A percentile compares a stretch with the other conserved stretches of the same genome.
Conservation (phyloP, 2,329 filamentous ascomycete species). For the Pleochaeta shiraiana region DNA sequence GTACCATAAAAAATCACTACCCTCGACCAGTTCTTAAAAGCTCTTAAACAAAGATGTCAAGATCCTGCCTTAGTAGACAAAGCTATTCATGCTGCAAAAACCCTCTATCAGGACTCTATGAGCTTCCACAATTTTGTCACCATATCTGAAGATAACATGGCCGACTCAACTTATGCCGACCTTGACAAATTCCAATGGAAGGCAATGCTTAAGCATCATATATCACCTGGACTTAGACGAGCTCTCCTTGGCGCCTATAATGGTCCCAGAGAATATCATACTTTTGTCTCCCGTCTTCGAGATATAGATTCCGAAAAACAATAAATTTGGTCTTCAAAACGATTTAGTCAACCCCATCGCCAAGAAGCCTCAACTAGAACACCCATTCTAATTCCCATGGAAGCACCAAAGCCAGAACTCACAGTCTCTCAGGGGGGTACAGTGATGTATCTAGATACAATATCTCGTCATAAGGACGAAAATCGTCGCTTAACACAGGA, state of each 20-base stretch:
- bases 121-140: slow-evolving; percentile 1
- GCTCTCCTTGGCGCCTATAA: neutral
- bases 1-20: neutral
- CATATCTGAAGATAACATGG: neutral
- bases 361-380: neutral
- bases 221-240: neutral
- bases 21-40: neutral
- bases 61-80: neutral
- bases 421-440: neutral
- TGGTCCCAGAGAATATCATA: neutral
- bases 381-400: neutral
- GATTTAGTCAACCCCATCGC: neutral
- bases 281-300: neutral
- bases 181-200: neutral
- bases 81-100: neutral
- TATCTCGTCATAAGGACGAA: neutral
- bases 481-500: neutral
- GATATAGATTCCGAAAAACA: neutral
- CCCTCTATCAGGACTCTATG: neutral
- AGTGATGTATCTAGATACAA: neutral
- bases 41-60: neutral
- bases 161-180: neutral
- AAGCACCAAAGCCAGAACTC: neutral
- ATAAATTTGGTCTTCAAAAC: neutral
- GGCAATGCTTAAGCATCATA: neutral